Evolutionary conservation across 768 basidiomycete species (phyloP), one percentile per base, ranked within the genome.

Genomic region (Termitomyces sp.): DNA sequence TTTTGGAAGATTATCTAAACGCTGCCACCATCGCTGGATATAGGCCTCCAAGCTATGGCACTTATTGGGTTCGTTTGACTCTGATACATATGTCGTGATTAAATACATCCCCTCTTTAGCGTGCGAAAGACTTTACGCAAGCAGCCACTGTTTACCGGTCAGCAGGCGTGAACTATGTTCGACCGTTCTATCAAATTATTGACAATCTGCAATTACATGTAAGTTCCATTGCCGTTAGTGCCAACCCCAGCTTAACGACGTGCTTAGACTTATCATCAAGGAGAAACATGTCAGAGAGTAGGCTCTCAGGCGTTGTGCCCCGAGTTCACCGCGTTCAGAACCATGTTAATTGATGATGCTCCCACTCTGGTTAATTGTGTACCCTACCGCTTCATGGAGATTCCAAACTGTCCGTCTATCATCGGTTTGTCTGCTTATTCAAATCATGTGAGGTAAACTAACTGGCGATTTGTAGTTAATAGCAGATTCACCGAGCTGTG

Each of bases 131-230:
- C 6, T 31, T 4, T 31, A 31, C 31, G 1, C 31, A 9, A 31
- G 31, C 6, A 9, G 6, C n/a, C n/a, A n/a, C n/a, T n/a, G n/a
- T n/a, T n/a, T n/a, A n/a, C n/a, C n/a, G n/a, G n/a, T n/a, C n/a
- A n/a, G n/a, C n/a, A n/a, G n/a, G n/a, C n/a, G n/a, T n/a, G n/a
- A n/a, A n/a, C n/a, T n/a, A n/a, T n/a, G n/a, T n/a, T n/a, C n/a
- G 31, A 31, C 31, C 31, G 1, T 31, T 31, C 15, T 91, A 92
- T 64, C 77, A 77, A 45, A 78, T 87, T 60, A 87, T 92, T 57
- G 83, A 92, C 63, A 87, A 89, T 65, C 80, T 92, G 36, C 90
- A 93, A 65, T 80, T 94, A 7, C 81, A 92, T 64, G 88, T 85
- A 59, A 44, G 82, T 68, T 44, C 16, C 59, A 44, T n/a, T 10